Base-by-base conservation (phyloP, 2,329 filamentous ascomycete genomes). In the Elsinoe necatrix region DNA sequence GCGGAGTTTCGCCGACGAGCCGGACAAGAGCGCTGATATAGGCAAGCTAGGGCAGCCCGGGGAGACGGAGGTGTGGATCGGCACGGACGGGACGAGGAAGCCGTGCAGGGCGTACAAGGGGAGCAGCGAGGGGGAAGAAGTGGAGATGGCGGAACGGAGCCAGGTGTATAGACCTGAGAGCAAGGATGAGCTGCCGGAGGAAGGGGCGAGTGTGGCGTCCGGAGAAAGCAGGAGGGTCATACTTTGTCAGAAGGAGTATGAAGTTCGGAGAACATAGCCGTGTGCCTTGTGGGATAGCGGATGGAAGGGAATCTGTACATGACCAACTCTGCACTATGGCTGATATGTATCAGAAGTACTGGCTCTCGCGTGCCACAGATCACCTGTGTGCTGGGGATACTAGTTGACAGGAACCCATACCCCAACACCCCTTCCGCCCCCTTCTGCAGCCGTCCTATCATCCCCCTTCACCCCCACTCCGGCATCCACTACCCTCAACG, bases 401-500 rank as follows among this genome's bases (percentile, higher is more conserved):
- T 25, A 16, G 9, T 12, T 25, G n/a, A 45, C 27, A 21, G 58
- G 51, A 25, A 73, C 66, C 70, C 71, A 74, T 1, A 76, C 63
- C 20, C 66, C 65, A 1, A 76, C 63, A 0, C 77, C 77, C 59
- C 77, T 80, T 67, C 80, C 81, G 59, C 39, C 52, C n/a, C 52
- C 52, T 18, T 56, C 54, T 12, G 25, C 41, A 4, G 18, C 42
- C 9, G 29, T 16, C 9, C 54, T 18, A 35, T 82, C 80, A 58
- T 68, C 59, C 65, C 69, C 60, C 72, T 73, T 70, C 77, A 85
- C 20, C 84, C 86, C 66, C 85, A 87, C 85, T 63, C 88, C 87
- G 0, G 87, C 92, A 1, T 89, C 84, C 59, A 89, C 82, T 21
- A 95, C 84, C 61, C 86, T 83, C 59, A 97, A 71, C 41, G 87